Evolutionary conservation across 192 early-diverging fungal genomes (phyloP).

Genomic region (Lobulomyces angularis): DNA sequence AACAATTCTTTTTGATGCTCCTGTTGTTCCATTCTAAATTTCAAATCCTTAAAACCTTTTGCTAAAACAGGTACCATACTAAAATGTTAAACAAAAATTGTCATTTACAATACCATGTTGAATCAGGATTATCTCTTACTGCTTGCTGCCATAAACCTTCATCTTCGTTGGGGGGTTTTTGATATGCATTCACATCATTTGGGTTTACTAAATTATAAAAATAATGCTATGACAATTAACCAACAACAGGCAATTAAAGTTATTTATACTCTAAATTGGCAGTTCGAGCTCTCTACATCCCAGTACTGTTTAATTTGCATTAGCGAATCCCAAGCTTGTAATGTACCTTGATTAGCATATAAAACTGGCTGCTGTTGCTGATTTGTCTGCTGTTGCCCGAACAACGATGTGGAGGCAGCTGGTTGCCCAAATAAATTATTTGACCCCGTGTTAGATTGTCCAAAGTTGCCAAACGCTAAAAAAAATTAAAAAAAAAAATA

Average conservation of each 20-base stretch:
- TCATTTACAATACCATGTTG: conserved; percentile 42
- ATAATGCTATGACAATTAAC: conserved; percentile 50
- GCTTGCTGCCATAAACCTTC: conserved; percentile 69
- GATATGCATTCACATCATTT: conserved; percentile 66
- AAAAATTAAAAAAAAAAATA: too few relatives aligned
- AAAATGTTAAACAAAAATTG: conserved; percentile 4
- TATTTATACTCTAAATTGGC: neutral
- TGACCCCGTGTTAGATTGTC: too few relatives aligned
- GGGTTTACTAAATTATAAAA: conserved; percentile 93
- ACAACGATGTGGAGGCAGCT: too few relatives aligned
- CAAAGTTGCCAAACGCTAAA: too few relatives aligned
- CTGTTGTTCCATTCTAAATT: conserved; percentile 73
- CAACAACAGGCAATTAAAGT: neutral
- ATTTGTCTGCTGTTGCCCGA: too few relatives aligned
- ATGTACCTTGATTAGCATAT: too few relatives aligned
- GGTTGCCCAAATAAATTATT: too few relatives aligned
- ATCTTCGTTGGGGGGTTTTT: conserved; percentile 57
- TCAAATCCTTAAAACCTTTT: conserved; percentile 78
- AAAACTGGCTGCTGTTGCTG: too few relatives aligned
- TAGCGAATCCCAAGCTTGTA: too few relatives aligned
- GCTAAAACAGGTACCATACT: conserved; percentile 87
- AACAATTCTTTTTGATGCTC: conserved; percentile 53
- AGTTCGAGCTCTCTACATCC: too few relatives aligned
- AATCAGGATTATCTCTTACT: conserved; percentile 74
- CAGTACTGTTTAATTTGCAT: too few relatives aligned